phyloP scores from a whole-genome alignment of 2,329 filamentous ascomycete genomes.

The Cadophora gregata region DNA sequence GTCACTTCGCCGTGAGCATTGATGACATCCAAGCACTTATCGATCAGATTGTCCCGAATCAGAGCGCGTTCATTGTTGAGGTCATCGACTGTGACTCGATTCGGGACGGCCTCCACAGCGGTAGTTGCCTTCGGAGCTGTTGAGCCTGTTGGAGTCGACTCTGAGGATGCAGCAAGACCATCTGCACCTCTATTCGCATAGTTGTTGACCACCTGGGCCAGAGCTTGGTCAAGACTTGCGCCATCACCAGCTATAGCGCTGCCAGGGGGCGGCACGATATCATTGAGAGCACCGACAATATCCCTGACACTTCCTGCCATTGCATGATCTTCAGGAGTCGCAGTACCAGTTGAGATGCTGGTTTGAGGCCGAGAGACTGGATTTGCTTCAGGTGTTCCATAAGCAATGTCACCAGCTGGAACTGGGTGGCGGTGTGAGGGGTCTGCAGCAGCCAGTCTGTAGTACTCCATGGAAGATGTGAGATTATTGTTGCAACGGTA shows the following conservation, averaged over 20 bases:
- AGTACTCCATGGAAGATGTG: slow-evolving; percentile 74
- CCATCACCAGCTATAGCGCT: slow-evolving; percentile 17
- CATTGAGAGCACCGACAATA: slow-evolving; percentile 32
- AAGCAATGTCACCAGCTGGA: slow-evolving; percentile 61
- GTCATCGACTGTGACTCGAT: slow-evolving; percentile 70
- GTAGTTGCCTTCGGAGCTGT: slow-evolving; percentile 20
- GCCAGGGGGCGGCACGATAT: slow-evolving; percentile 20
- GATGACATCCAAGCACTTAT: slow-evolving; percentile 88
- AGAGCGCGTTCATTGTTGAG: slow-evolving; percentile 76
- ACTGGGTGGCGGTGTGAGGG: slow-evolving; percentile 71
- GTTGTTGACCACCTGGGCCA: slow-evolving; percentile 27
- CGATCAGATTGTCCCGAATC: slow-evolving; percentile 81
- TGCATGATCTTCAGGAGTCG: slow-evolving; percentile 40
- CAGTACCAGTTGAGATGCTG: slow-evolving; percentile 38
- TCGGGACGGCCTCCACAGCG: background rate
- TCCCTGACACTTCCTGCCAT: slow-evolving; percentile 30
- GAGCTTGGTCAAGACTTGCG: slow-evolving; percentile 32
- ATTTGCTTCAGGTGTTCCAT: slow-evolving; percentile 37
- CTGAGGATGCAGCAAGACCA: background rate
- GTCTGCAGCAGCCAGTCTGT: slow-evolving; percentile 64
- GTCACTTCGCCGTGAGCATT: slow-evolving; percentile 87
- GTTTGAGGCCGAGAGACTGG: slow-evolving; percentile 42
- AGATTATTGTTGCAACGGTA: slow-evolving; percentile 78
- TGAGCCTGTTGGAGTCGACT: slow-evolving; percentile 2
- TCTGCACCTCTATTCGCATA: slow-evolving; percentile 12